Percentiles rank a stretch among this genome's conserved stretches.
Evolutionary conservation across 768 basidiomycete species (phyloP).

Genomic region (Hygrophorus russula): DNA sequence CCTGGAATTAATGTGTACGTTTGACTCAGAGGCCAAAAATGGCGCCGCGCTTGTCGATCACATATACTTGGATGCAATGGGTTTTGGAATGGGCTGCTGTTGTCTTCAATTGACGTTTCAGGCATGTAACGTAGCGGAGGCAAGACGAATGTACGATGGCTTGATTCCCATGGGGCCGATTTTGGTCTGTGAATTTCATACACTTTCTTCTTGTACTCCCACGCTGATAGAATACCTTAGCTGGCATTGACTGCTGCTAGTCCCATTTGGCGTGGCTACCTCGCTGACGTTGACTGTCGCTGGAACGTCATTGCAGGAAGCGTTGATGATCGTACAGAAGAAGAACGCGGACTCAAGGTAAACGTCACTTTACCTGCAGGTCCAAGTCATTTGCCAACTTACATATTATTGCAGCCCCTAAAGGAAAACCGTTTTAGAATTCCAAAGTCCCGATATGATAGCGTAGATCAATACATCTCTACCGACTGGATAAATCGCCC

Average conservation of each 20-base stretch:
- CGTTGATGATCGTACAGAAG: constrained; percentile 93
- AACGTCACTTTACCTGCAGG: constrained; percentile 2
- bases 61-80: constrained; percentile 99
- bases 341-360: constrained; percentile 86
- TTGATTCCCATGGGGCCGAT: constrained; percentile 92
- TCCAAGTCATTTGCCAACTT: background rate
- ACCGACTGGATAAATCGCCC: constrained; percentile 78
- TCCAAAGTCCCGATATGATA: constrained; percentile 96
- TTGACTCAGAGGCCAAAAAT: constrained; percentile 62
- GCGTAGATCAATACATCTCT: constrained; percentile 90
- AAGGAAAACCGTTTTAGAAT: constrained; percentile 66
- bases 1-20: background rate
- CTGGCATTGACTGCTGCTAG: constrained; percentile 91
- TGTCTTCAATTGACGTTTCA: constrained; percentile 98
- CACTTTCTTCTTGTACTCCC: background rate
- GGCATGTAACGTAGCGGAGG: constrained; percentile 87
- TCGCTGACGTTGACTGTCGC: constrained; percentile 94
- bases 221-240: constrained; percentile 27
- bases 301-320: constrained; percentile 99
- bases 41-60: constrained; percentile 85
- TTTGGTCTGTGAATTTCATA: constrained; percentile 44
- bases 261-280: constrained; percentile 88
- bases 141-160: constrained; percentile 91
- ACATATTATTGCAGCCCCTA: constrained; percentile 47
- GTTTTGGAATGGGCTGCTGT: constrained; percentile 99